These are phyloP conservation scores for Golubevia sp. DNA, from an alignment of 1,284 basidiomycete genomes.

Conservation along the genomic window DNA sequence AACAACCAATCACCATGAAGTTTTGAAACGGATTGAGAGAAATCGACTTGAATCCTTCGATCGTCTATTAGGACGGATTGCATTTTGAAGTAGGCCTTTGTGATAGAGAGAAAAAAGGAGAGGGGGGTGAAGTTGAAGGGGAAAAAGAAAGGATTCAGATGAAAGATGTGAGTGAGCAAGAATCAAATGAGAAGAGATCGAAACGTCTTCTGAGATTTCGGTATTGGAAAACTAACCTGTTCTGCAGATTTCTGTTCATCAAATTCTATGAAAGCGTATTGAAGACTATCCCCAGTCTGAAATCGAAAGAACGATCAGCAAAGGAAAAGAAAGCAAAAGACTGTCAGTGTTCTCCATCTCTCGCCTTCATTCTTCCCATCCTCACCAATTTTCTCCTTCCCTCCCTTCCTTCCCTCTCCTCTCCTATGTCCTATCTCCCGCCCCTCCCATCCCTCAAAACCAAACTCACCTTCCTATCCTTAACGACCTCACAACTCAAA, in stretches of 20 bases:
- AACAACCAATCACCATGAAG: slow-evolving; percentile 65
- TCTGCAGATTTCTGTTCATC: slow-evolving; percentile 90
- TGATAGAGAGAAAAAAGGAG: too few species aligned
- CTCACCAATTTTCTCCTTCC: too few species aligned
- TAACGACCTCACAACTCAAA: slow-evolving; percentile 94
- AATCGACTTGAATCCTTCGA: slow-evolving; percentile 97
- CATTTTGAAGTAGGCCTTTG: slow-evolving; percentile 99
- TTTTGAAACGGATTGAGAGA: slow-evolving; percentile 74
- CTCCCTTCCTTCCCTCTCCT: too few species aligned
- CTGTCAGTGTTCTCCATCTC: too few species aligned
- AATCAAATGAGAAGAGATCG: too few species aligned
- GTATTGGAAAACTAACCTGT: slow-evolving; percentile 67
- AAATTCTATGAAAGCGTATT: slow-evolving; percentile 99
- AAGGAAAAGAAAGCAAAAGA: not conserved
- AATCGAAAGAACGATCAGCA: not conserved
- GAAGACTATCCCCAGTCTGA: slow-evolving; percentile 85
- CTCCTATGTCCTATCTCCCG: too few species aligned
- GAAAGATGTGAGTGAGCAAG: too few species aligned
- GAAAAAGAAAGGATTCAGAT: too few species aligned
- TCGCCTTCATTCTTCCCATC: too few species aligned
- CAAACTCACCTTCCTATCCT: slow-evolving; percentile 75
- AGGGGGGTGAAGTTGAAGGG: too few species aligned
- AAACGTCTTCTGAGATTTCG: not conserved
- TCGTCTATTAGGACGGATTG: slow-evolving; percentile 99
- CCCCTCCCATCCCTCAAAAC: too few species aligned